A percentile compares a stretch with the other conserved stretches of the same genome.
Conservation (phyloP, 2,329 filamentous ascomycete genomes). For the Colletotrichum kahawae region DNA sequence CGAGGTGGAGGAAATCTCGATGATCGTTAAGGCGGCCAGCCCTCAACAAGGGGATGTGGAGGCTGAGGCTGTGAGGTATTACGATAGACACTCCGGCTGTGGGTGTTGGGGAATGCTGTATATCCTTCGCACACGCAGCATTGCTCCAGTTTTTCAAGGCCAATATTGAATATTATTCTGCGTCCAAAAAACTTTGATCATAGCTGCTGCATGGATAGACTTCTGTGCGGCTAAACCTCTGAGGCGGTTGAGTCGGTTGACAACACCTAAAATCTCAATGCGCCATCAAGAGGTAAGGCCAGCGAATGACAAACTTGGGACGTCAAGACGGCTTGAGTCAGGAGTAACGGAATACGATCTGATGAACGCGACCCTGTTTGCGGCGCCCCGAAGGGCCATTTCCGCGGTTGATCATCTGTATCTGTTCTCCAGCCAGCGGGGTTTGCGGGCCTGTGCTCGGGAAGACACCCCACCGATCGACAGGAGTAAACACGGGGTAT, state of each 20-base stretch:
- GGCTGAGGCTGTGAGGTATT: neutral
- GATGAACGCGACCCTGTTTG: neutral
- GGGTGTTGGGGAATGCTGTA: neutral
- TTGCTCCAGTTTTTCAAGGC: neutral
- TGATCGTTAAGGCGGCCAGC: neutral
- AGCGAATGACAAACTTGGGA: neutral
- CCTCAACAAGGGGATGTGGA: neutral
- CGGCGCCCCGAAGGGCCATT: neutral
- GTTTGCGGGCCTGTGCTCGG: neutral
- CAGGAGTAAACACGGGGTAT: neutral
- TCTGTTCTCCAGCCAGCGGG: neutral
- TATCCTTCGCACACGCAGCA: neutral
- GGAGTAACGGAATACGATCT: neutral
- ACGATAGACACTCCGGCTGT: neutral
- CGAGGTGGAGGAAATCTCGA: neutral
- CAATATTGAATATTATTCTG: neutral
- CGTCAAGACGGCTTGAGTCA: neutral
- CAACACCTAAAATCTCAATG: neutral
- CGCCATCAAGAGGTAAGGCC: neutral
- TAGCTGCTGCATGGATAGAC: neutral
- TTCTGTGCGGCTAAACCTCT: neutral
- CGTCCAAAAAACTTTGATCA: neutral
- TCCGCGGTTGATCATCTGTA: neutral
- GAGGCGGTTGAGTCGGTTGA: neutral
- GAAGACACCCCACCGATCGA: neutral